These are phyloP conservation scores for Geosmithia flava DNA, from an alignment of 2,329 filamentous ascomycete species.

Conservation along the genomic window DNA sequence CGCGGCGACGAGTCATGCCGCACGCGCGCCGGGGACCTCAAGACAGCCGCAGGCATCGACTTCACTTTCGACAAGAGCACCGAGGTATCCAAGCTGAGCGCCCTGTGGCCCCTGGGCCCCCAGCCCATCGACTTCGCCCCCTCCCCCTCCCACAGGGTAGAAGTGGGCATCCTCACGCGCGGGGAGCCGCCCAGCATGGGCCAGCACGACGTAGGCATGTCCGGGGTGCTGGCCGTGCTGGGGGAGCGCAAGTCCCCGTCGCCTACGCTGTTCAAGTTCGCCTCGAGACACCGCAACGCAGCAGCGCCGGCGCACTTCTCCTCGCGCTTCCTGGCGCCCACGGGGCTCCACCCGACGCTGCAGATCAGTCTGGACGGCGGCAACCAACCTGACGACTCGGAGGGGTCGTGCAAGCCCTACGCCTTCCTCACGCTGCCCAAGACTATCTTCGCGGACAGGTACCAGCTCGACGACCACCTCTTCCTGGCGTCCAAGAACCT, in stretches of 20 bases:
- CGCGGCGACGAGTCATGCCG: conserved; percentile 34
- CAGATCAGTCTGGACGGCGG: conserved; percentile 49
- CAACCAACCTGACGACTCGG: conserved; percentile 31
- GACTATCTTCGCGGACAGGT: conserved; percentile 72
- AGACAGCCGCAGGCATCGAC: conserved; percentile 54
- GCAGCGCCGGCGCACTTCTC: conserved; percentile 38
- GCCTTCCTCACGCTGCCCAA: conserved; percentile 75
- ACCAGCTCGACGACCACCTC: conserved; percentile 65
- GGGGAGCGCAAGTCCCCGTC: conserved; percentile 58
- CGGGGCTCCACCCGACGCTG: conserved; percentile 74
- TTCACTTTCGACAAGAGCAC: conserved; percentile 63
- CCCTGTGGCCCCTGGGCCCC: conserved; percentile 42
- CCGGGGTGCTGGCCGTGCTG: conserved; percentile 67
- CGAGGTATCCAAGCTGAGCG: conserved; percentile 51
- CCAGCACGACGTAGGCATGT: conserved; percentile 63
- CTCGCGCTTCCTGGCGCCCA: conserved; percentile 53
- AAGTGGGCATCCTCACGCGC: conserved; percentile 67
- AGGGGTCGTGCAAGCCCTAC: conserved; percentile 58
- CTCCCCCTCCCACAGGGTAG: conserved; percentile 42
- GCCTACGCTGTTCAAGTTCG: conserved; percentile 71
- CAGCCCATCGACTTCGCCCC: conserved; percentile 26
- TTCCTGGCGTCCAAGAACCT: conserved; percentile 77
- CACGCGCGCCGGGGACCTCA: conserved; percentile 26
- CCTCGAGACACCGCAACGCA: conserved; percentile 60
- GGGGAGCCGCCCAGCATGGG: conserved; percentile 48